phyloP scores from a whole-genome alignment of 1,284 basidiomycete species.

The Trichosporon ovoides region DNA sequence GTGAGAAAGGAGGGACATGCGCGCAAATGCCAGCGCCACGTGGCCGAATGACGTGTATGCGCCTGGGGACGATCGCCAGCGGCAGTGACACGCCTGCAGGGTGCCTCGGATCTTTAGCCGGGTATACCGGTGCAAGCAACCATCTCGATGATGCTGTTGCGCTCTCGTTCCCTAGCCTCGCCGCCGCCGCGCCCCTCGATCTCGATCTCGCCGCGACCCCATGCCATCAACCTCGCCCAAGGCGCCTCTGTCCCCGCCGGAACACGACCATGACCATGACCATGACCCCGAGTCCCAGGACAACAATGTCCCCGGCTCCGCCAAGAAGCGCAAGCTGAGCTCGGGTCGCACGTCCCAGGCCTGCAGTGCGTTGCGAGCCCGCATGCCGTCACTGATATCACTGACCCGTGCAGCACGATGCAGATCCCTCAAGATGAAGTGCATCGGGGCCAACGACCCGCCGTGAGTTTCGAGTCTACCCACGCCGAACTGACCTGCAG shows the following conservation, averaged over 20 bases:
- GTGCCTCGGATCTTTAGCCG: constrained; percentile 4
- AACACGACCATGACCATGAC: neutral
- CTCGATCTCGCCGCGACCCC: neutral
- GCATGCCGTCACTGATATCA: neutral
- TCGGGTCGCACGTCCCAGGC: constrained; percentile 21
- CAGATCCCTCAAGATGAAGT: constrained; percentile 24
- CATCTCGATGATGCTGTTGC: constrained; percentile 4
- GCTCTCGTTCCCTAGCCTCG: neutral
- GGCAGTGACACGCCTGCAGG: neutral
- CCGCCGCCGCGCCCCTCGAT: neutral
- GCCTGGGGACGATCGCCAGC: neutral
- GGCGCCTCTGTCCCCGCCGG: neutral
- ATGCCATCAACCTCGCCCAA: neutral
- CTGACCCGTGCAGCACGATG: constrained; percentile 14
- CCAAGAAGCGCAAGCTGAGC: constrained; percentile 19
- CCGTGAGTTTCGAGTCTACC: constrained; percentile 7
- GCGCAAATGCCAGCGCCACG: neutral
- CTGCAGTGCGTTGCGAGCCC: constrained; percentile 15
- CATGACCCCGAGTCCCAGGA: neutral
- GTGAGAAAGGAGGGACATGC: neutral
- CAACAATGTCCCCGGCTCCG: neutral
- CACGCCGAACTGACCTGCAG: constrained; percentile 4
- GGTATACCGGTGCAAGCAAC: neutral
- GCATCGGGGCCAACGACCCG: constrained; percentile 23
- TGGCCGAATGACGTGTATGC: neutral